phyloP scores from a whole-genome alignment of 306 rosid genomes.

The Medicago arabica region DNA sequence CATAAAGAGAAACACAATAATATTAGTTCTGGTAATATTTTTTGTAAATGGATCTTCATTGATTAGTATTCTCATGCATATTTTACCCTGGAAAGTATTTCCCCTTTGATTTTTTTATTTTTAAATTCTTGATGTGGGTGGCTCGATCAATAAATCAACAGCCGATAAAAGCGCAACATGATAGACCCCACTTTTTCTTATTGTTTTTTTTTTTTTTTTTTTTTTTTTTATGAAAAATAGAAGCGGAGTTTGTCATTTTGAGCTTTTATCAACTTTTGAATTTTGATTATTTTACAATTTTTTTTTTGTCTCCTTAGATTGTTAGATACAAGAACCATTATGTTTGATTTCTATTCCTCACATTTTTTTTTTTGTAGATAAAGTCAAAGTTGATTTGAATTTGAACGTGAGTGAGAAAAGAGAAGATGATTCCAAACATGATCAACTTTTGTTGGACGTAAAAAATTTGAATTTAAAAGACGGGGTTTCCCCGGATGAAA shows the following conservation, averaged over 20 bases:
- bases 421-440: constrained; percentile 55
- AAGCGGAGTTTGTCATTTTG: constrained; percentile 45
- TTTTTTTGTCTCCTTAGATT: constrained; percentile 15
- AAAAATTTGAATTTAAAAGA: constrained; percentile 62
- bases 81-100: no score
- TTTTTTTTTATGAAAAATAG: no score
- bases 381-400: constrained; percentile 51
- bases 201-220: no score
- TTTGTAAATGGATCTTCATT: no score
- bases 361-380: constrained; percentile 47
- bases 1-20: no score
- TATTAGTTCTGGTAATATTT: no score
- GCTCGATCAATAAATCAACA: no score
- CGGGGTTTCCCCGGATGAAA: constrained; percentile 51
- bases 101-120: no score
- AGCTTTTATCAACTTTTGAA: constrained; percentile 37
- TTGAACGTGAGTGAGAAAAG: constrained; percentile 39
- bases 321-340: constrained; percentile 30
- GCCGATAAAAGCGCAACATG: no score
- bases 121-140: no score
- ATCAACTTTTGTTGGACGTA: constrained; percentile 69
- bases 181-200: no score
- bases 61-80: no score
- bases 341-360: constrained; percentile 38
- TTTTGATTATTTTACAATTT: constrained; percentile 21